These are phyloP conservation scores for Acorus calamus DNA, from an alignment of 106 monocot species.

Conservation along the genomic window DNA sequence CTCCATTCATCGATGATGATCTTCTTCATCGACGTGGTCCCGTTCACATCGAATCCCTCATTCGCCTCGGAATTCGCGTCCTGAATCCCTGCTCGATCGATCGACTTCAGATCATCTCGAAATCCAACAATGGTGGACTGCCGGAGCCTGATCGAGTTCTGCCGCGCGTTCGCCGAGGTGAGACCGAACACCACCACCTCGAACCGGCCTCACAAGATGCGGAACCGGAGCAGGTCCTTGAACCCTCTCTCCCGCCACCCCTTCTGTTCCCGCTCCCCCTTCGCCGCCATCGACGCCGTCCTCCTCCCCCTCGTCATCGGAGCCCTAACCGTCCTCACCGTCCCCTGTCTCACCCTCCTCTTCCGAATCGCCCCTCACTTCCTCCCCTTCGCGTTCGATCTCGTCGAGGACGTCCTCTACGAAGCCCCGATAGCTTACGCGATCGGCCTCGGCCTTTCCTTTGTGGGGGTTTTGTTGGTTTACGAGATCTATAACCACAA, in stretches of 20 bases:
- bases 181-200: slow-evolving; percentile 11
- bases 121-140: slow-evolving; percentile 16
- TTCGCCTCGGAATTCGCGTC: no score
- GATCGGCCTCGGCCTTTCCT: slow-evolving; percentile 20
- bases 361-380: slow-evolving; percentile 22
- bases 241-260: slow-evolving; percentile 16
- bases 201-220: neutral
- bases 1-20: no score
- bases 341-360: slow-evolving; percentile 56
- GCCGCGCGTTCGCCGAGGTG: slow-evolving; percentile 15
- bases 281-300: slow-evolving; percentile 42
- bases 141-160: slow-evolving; percentile 32
- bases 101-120: no score
- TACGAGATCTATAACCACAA: slow-evolving; percentile 51
- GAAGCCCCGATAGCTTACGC: slow-evolving; percentile 38
- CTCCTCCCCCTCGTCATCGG: slow-evolving; percentile 54
- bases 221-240: neutral
- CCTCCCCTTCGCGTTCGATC: slow-evolving; percentile 24
- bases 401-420: slow-evolving; percentile 36
- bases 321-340: slow-evolving; percentile 46
- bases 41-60: no score
- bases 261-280: slow-evolving; percentile 20
- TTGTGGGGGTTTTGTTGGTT: slow-evolving; percentile 11
- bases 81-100: no score
- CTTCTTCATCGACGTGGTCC: no score